These are phyloP conservation scores for Solanum ossicruentum DNA, from an alignment of 257 asterid species.

Conservation along the genomic window DNA sequence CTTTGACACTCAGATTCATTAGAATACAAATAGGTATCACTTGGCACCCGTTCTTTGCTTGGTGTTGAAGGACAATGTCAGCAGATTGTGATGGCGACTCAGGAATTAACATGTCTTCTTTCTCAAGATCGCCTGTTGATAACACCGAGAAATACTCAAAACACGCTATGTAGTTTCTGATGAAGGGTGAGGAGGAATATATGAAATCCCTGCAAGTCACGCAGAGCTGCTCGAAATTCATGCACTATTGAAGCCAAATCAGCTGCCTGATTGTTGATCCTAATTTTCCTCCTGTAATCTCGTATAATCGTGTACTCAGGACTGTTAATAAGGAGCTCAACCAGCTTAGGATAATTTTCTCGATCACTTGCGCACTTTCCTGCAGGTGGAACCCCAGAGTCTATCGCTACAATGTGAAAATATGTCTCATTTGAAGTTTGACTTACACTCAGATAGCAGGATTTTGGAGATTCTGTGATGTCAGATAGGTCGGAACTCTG, in stretches of 20 bases:
- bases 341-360: constrained; percentile 78
- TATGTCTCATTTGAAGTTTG: constrained; percentile 32
- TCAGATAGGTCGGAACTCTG: constrained; percentile 76
- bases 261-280: constrained; percentile 31
- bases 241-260: constrained; percentile 50
- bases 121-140: constrained; percentile 57
- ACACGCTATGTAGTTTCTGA: constrained; percentile 71
- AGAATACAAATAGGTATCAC: constrained; percentile 36
- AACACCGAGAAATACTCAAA: constrained; percentile 55
- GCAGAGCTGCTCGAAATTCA: constrained; percentile 71
- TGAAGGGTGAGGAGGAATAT: constrained; percentile 86
- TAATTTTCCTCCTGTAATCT: constrained; percentile 74
- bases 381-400: constrained; percentile 99
- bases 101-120: constrained; percentile 50
- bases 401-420: constrained; percentile 78
- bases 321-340: constrained; percentile 88
- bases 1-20: constrained; percentile 47
- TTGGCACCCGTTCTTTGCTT: constrained; percentile 28
- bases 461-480: constrained; percentile 58
- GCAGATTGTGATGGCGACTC: constrained; percentile 48
- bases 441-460: constrained; percentile 51
- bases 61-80: constrained; percentile 48
- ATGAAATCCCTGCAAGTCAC: constrained; percentile 93
- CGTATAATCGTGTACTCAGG: constrained; percentile 61
- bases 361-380: constrained; percentile 89